phyloP scores from a whole-genome alignment of 202 grass and related monocot species.

The Digitaria exilis region DNA sequence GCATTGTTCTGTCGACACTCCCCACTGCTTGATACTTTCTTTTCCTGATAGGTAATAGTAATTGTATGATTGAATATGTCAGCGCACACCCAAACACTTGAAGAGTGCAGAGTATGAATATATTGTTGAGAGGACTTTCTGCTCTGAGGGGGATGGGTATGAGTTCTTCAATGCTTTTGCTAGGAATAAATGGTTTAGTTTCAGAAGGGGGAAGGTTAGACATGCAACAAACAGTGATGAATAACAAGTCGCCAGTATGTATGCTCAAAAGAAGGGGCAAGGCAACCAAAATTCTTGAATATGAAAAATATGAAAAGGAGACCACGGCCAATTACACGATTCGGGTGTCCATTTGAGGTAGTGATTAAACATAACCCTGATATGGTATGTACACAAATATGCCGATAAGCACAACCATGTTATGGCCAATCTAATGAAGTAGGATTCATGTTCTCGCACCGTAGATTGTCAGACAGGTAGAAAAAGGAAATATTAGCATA shows the following conservation, averaged over 20 bases:
- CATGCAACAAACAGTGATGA: background rate
- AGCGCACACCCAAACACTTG: background rate
- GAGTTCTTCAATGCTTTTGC: constrained; percentile 16
- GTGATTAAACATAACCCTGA: too few relatives aligned
- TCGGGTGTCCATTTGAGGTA: background rate
- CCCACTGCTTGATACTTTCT: too few relatives aligned
- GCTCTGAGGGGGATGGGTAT: background rate
- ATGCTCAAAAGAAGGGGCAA: background rate
- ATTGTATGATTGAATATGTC: too few relatives aligned
- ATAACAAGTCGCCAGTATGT: background rate
- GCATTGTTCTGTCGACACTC: too few relatives aligned
- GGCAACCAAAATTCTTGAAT: background rate
- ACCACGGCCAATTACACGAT: background rate
- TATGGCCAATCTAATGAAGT: background rate
- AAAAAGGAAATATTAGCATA: background rate
- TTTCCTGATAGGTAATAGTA: too few relatives aligned
- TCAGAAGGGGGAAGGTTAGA: background rate
- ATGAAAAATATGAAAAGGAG: background rate
- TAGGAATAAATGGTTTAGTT: background rate
- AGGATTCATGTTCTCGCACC: background rate
- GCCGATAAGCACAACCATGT: background rate
- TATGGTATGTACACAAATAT: background rate
- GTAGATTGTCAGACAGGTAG: background rate
- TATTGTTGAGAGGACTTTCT: background rate
- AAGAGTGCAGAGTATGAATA: background rate